Base-by-base conservation (phyloP, 1,284 basidiomycete species). In the Veloporphyrellus conicus region DNA sequence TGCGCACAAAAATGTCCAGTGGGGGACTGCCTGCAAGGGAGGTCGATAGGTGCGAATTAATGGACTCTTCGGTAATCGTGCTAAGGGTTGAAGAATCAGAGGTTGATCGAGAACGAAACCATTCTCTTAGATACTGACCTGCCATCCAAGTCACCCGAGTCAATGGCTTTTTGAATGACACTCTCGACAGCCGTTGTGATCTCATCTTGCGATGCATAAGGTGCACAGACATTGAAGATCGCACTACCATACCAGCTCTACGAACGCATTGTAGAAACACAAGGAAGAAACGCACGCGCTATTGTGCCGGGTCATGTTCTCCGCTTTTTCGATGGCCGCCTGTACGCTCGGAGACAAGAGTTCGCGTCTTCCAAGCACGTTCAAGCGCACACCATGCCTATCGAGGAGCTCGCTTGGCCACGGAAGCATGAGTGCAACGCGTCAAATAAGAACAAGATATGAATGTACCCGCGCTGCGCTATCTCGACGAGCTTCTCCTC, bases 171-270 rank as follows among this genome's bases (percentile, higher is more conserved):
- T 9, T 71, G 68, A 11, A 93, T 72, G 12, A 77, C 76, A 0
- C 70, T 71, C 54, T 82, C 70, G 1, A 94, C 78, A 0, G 93
- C 87, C 0, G 79, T 78, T 6, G 89, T 78, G 12, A 99, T 95
- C 69, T 99, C 96, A 62, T 99, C 91, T 34, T 87, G 78, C 3
- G 93, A 89, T 1, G 91, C 79, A 62, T 99, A 99, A 0, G 96
- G 90, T 74, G 95, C 93, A 69, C 92, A 95, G 12, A 99, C 74
- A 60, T 99, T 99, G 37, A 99, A 75, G 29, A 94, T 87, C 1
- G 90, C 87, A 33, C 92, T 95, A 49, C 8, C 45, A 18, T 10
- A 9, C 3, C n/a, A 16, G 23, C 15, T n/a, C 10, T 45, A 15
- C 9, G 35, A 41, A 42, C 34, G 34, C 0, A 10, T 19, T 4